A percentile compares a stretch with the other conserved stretches of the same genome.
Evolutionary conservation across 495 filamentous ascomycete species (phyloP).

Genomic region (Xylaria venustula): DNA sequence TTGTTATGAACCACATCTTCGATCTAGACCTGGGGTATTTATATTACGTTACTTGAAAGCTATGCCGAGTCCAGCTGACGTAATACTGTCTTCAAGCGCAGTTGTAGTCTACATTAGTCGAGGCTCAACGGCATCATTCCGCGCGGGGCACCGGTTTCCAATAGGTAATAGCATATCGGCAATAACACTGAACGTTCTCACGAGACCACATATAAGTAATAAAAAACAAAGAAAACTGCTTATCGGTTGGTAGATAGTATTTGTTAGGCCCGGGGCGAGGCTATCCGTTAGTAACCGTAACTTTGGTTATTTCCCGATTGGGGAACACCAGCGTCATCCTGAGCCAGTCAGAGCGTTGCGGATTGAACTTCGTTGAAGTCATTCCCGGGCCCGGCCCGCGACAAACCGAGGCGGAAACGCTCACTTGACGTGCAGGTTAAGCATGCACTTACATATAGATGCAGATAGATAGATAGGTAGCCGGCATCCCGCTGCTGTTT

Average conservation of each 20-base stretch:
- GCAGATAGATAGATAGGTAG: background rate
- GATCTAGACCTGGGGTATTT: too few species aligned
- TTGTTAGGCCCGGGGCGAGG: background rate
- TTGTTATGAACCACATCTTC: background rate
- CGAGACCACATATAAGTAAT: background rate
- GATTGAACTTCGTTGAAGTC: background rate
- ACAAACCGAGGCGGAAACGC: slow-evolving; percentile 12
- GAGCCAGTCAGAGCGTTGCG: background rate
- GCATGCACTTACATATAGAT: background rate
- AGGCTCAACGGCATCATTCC: background rate
- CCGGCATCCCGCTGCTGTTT: too few species aligned
- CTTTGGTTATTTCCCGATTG: background rate
- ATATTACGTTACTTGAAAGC: too few species aligned
- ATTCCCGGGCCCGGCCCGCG: slow-evolving; percentile 1
- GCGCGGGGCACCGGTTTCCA: slow-evolving; percentile 7
- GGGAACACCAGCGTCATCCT: background rate
- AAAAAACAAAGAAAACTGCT: background rate
- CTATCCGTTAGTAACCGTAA: slow-evolving; percentile 14
- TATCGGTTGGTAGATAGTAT: too few species aligned
- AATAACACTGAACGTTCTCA: background rate
- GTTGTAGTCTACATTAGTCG: background rate
- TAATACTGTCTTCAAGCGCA: background rate
- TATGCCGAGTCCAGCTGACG: too few species aligned
- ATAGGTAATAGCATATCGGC: too few species aligned
- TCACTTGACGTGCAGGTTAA: background rate